Conservation (phyloP, 805 yeast species). For the Starmerella stigmatis region DNA sequence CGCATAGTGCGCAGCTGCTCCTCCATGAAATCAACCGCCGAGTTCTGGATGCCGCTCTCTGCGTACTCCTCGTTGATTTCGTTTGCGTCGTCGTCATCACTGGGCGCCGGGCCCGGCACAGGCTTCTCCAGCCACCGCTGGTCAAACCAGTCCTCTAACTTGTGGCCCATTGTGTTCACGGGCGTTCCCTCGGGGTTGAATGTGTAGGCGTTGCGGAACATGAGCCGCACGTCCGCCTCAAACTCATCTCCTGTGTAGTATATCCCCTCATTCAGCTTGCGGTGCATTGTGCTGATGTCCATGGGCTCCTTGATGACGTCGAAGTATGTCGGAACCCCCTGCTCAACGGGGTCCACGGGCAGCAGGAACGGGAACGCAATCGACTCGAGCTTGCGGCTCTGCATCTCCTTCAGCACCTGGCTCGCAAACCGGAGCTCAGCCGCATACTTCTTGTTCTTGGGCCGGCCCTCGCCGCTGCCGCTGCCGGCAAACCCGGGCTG, state of each 20-base stretch:
- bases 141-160: conserved; percentile 75
- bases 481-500: conserved; percentile 57
- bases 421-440: conserved; percentile 82
- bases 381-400: conserved; percentile 69
- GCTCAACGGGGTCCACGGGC: conserved; percentile 92
- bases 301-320: conserved; percentile 84
- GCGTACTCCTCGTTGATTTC: conserved; percentile 36
- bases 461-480: conserved; percentile 44
- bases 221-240: conserved; percentile 68
- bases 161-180: conserved; percentile 90
- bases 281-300: conserved; percentile 81
- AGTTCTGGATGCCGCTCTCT: conserved; percentile 59
- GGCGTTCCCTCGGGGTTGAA: conserved; percentile 97
- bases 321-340: conserved; percentile 81
- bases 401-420: conserved; percentile 69
- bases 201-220: conserved; percentile 77
- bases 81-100: conserved; percentile 36
- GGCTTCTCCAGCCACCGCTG: conserved; percentile 85
- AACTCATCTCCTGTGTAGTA: conserved; percentile 84
- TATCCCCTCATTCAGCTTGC: conserved; percentile 72
- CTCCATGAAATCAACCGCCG: conserved; percentile 82
- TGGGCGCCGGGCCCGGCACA: conserved; percentile 45
- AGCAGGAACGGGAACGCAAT: conserved; percentile 82
- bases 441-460: conserved; percentile 74
- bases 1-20: conserved; percentile 79